Base-by-base conservation (phyloP, 371 early-diverging fungal species). In the Homolaphlyctis polyrhiza region DNA sequence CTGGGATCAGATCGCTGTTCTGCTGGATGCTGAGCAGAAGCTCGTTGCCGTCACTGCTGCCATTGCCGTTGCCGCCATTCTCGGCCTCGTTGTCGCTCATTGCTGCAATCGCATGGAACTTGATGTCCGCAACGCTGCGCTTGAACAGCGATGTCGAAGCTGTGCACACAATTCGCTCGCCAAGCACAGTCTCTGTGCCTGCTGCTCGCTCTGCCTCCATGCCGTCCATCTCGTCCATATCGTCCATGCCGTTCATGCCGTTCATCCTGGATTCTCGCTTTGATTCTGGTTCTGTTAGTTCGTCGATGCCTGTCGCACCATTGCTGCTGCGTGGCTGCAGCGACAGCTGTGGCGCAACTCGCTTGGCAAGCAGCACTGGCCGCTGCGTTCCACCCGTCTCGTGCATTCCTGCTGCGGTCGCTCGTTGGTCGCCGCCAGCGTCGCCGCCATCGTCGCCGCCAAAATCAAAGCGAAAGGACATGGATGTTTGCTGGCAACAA, bases 121-220 rank as follows among this genome's bases (percentile, higher is more conserved):
- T 89, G 66, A 92, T 89, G 67, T 94, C 94, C 33, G 89, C 83
- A 33, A 92, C 71, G 52, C 86, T 84, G 11, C 94, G 87, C 69
- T 88, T 83, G 74, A 76, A 84, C 21, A 74, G 58, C 33, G 28
- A 5, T 3, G 28, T 25, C 2, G 3, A 3, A 2, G 59, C 36
- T 33, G 55, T 2, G 55, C 55, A 55, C n/a, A 14, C 33, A 27
- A 55, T 3, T 27, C n/a, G 3, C 35, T 55, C 55, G 30, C 11
- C 55, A 13, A 11, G 35, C 6, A 55, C 28, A 3, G 30, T 27
- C 55, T 18, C 11, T 11, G 52, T 11, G 14, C 32, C 28, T 14
- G 52, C 52, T n/a, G n/a, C n/a, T n/a, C n/a, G n/a, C n/a, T n/a
- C n/a, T n/a, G n/a, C n/a, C n/a, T n/a, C n/a, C n/a, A n/a, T n/a